These are phyloP conservation scores for Gentiana straminea DNA, from an alignment of 257 asterid genomes.

Conservation along the genomic window DNA sequence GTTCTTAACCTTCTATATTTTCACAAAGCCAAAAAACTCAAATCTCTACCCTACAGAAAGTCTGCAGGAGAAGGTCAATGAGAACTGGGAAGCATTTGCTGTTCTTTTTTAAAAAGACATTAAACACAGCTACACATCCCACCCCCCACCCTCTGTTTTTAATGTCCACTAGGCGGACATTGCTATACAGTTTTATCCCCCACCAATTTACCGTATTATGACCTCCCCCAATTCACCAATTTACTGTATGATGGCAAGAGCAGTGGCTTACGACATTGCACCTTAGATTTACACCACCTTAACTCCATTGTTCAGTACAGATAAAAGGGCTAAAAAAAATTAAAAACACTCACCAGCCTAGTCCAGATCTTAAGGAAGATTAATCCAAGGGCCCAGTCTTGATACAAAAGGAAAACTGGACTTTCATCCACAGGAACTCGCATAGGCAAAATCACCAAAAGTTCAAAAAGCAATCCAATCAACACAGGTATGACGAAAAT, in stretches of 20 bases:
- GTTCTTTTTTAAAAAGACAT: no score
- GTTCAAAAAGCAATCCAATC: constrained; percentile 92
- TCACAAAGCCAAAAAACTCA: no score
- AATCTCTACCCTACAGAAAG: no score
- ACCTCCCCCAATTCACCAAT: no score
- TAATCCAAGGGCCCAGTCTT: constrained; percentile 97
- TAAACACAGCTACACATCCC: no score
- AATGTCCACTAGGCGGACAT: no score
- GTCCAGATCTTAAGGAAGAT: constrained; percentile 97
- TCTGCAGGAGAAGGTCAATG: no score
- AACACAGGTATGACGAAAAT: constrained; percentile 80
- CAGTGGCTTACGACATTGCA: not conserved
- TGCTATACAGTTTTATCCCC: no score
- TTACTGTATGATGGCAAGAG: not conserved
- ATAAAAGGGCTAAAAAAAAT: not conserved
- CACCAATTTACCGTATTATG: no score
- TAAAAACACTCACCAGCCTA: constrained; percentile 66
- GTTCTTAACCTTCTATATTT: no score
- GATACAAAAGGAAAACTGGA: constrained; percentile 91
- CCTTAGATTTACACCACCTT: not conserved
- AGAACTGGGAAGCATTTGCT: no score
- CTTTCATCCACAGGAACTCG: constrained; percentile 96
- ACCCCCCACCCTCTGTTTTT: no score
- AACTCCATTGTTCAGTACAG: not conserved
- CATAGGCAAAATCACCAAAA: constrained; percentile 93